phyloP scores from a whole-genome alignment of 371 early-diverging fungal species.

The Mortierella sp. region DNA sequence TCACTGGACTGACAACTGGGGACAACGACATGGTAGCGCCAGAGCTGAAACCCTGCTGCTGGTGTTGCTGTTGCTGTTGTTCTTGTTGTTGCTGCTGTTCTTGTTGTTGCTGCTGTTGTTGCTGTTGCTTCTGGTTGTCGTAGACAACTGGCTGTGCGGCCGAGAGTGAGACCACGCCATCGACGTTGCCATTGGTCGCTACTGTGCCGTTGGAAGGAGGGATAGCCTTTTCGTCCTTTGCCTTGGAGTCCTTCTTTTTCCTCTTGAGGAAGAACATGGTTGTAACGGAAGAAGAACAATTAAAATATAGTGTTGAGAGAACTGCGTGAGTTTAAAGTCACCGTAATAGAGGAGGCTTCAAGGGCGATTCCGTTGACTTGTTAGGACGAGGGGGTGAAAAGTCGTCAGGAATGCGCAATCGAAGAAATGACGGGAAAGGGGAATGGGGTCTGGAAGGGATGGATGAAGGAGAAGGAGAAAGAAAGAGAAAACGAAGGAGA shows the following conservation, averaged over 20 bases:
- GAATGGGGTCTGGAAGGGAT: neutral
- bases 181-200: neutral
- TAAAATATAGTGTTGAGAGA: neutral
- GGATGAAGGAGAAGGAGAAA: constrained; percentile 3
- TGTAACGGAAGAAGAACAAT: neutral
- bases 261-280: constrained; percentile 5
- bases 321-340: neutral
- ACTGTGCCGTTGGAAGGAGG: neutral
- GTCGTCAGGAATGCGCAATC: neutral
- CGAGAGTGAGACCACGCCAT: neutral
- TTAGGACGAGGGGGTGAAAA: neutral
- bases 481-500: neutral
- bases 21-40: neutral
- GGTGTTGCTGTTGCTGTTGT: constrained; percentile 16
- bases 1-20: neutral
- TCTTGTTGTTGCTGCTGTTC: constrained; percentile 1
- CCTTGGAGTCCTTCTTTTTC: neutral
- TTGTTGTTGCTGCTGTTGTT: constrained; percentile 7
- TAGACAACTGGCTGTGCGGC: neutral
- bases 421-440: neutral
- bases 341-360: neutral
- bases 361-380: neutral
- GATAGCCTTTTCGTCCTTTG: neutral
- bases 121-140: constrained; percentile 5
- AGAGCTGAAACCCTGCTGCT: neutral